Evolutionary conservation across 352 stramenopile species (phyloP).

Genomic region (Phytophthora pinifolia): DNA sequence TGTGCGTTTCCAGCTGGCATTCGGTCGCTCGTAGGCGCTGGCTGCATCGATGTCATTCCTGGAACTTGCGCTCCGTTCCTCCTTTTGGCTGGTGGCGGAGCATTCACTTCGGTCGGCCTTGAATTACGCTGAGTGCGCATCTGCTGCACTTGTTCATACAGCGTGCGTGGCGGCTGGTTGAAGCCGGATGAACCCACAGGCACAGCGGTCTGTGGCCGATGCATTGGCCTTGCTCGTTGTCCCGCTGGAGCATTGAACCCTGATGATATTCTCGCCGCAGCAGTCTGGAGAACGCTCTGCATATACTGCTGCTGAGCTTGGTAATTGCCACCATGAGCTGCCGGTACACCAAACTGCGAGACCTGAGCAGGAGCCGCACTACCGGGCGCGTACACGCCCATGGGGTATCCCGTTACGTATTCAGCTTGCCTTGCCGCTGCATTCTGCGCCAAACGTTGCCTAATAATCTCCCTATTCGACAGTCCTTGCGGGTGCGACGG

Average conservation of each 20-base stretch:
- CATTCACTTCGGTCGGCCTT: neutral
- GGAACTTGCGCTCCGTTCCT: constrained; percentile 1
- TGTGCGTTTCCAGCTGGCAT: constrained; percentile 2
- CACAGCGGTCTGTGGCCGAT: neutral
- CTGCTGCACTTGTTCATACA: constrained; percentile 19
- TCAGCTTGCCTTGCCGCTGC: constrained; percentile 15
- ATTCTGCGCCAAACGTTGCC: constrained; percentile 22
- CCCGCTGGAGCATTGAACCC: neutral
- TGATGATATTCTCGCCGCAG: constrained; percentile 9
- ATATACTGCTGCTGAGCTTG: constrained; percentile 13
- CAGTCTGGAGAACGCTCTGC: constrained; percentile 10
- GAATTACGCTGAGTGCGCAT: constrained; percentile 4
- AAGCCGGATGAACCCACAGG: constrained; percentile 1
- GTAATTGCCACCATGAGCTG: neutral
- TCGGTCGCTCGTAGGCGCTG: constrained; percentile 2
- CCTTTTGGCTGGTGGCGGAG: neutral
- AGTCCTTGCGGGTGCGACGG: neutral
- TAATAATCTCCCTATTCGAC: constrained; percentile 15
- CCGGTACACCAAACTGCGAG: neutral
- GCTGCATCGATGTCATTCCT: constrained; percentile 3
- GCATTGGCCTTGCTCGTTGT: constrained; percentile 10
- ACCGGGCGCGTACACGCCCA: constrained; percentile 1
- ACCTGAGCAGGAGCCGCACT: neutral
- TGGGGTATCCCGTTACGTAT: constrained; percentile 16
- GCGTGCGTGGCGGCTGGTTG: constrained; percentile 7